These are phyloP conservation scores for Trypanosoma congolense DNA, from an alignment of 208 protist species.

Conservation along the genomic window DNA sequence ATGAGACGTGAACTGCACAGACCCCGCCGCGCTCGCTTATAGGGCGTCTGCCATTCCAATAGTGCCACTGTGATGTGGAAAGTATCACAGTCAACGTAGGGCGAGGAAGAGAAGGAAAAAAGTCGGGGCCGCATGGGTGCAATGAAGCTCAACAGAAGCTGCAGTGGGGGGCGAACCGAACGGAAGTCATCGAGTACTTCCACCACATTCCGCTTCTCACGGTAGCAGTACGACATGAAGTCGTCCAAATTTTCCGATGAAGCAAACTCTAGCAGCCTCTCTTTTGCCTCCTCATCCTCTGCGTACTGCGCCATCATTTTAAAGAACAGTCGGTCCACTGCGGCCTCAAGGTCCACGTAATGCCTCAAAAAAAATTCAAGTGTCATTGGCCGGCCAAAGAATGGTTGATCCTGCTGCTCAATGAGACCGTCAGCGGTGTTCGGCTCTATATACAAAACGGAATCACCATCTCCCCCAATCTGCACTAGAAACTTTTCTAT, in stretches of 20 bases:
- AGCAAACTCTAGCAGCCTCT: conserved; percentile 72
- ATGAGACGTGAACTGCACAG: conserved; percentile 64
- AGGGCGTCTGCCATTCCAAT: conserved; percentile 71
- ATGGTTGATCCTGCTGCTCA: conserved; percentile 40
- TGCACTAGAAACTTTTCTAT: conserved; percentile 52
- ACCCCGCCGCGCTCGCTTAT: conserved; percentile 61
- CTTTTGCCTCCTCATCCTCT: conserved; percentile 30
- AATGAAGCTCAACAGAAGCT: conserved; percentile 52
- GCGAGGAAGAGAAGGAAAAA: conserved; percentile 75
- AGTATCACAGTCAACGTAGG: conserved; percentile 32
- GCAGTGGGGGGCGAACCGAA: conserved; percentile 43
- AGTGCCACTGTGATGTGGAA: conserved; percentile 63
- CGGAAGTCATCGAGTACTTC: conserved; percentile 85
- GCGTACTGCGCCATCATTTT: conserved; percentile 62
- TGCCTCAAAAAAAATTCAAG: conserved; percentile 42
- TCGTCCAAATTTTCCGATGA: conserved; percentile 48
- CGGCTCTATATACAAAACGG: conserved; percentile 41
- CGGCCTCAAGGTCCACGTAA: conserved; percentile 81
- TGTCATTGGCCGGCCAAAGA: conserved; percentile 45
- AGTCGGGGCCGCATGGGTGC: conserved; percentile 64
- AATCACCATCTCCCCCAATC: conserved; percentile 30
- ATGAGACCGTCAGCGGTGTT: conserved; percentile 39
- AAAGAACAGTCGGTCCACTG: conserved; percentile 65
- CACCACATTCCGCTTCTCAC: conserved; percentile 84
- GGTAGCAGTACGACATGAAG: conserved; percentile 74